These are phyloP conservation scores for Exophiala aquamarina DNA, from an alignment of 2,329 filamentous ascomycete genomes.

Conservation along the genomic window DNA sequence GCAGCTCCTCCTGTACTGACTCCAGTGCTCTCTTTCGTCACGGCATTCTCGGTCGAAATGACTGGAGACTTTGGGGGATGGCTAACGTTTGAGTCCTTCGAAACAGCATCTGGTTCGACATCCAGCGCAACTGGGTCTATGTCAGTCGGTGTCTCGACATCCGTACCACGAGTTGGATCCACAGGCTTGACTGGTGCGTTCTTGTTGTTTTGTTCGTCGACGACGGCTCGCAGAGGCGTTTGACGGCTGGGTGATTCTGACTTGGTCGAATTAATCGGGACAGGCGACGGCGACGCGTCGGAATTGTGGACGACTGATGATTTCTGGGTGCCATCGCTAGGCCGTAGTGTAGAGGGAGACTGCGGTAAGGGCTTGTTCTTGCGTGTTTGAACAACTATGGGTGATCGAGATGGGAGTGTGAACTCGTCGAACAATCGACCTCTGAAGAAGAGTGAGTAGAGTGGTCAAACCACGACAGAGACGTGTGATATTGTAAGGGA, in stretches of 20 bases:
- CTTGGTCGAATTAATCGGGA: constrained; percentile 2
- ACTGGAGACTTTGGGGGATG: too few species aligned
- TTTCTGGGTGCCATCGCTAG: constrained; percentile 5
- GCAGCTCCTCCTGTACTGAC: too few species aligned
- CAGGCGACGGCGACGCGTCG: constrained; percentile 4
- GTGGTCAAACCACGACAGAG: constrained; percentile 7
- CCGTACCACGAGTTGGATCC: too few species aligned
- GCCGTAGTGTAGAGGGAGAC: constrained; percentile 10
- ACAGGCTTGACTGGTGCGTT: too few species aligned
- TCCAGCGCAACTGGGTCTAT: too few species aligned
- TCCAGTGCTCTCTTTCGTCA: too few species aligned
- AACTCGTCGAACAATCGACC: constrained; percentile 58
- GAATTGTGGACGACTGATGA: not conserved
- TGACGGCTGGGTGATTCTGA: not conserved
- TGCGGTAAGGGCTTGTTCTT: constrained; percentile 29
- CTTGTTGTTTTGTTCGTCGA: too few species aligned
- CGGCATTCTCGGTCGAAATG: too few species aligned
- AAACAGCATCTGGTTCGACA: too few species aligned
- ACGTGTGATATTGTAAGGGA: constrained; percentile 9
- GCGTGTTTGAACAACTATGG: constrained; percentile 25
- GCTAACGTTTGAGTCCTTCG: too few species aligned
- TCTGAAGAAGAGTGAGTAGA: constrained; percentile 38
- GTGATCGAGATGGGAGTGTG: constrained; percentile 47
- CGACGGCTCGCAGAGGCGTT: too few species aligned
- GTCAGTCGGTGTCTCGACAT: too few species aligned